phyloP scores from a whole-genome alignment of 2,329 filamentous ascomycete genomes.

The Daldinia sp. region DNA sequence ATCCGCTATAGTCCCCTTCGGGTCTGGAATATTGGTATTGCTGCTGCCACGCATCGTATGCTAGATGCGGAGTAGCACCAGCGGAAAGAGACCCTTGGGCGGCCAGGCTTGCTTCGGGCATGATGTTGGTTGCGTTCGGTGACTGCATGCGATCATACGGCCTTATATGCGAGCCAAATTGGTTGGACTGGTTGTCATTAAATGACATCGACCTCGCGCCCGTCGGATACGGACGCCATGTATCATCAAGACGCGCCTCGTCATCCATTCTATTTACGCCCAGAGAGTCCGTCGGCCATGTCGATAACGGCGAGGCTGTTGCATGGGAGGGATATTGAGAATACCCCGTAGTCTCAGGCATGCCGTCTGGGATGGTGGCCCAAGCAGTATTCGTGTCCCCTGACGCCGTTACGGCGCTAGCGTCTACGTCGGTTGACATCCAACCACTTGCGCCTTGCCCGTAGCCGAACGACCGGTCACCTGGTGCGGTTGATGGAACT shows the following conservation, averaged over 20 bases:
- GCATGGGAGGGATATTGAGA: slow-evolving; percentile 58
- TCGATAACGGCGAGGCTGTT: slow-evolving; percentile 48
- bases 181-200: slow-evolving; percentile 53
- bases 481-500: slow-evolving; percentile 50
- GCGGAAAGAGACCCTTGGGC: slow-evolving; percentile 51
- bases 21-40: slow-evolving; percentile 54
- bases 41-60: slow-evolving; percentile 56
- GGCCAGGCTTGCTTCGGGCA: slow-evolving; percentile 48
- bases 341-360: slow-evolving; percentile 59
- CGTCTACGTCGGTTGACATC: slow-evolving; percentile 54
- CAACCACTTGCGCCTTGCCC: slow-evolving; percentile 53
- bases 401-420: slow-evolving; percentile 52
- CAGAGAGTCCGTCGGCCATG: slow-evolving; percentile 50
- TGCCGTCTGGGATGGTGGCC: slow-evolving; percentile 59
- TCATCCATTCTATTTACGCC: slow-evolving; percentile 50
- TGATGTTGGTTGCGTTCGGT: slow-evolving; percentile 35
- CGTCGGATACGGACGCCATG: slow-evolving; percentile 54
- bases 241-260: slow-evolving; percentile 52
- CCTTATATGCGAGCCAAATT: slow-evolving; percentile 52
- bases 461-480: slow-evolving; percentile 51
- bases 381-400: slow-evolving; percentile 56
- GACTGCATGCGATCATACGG: slow-evolving; percentile 56
- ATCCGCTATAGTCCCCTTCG: slow-evolving; percentile 42
- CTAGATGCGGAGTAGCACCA: slow-evolving; percentile 49
- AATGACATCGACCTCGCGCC: slow-evolving; percentile 59